These are phyloP conservation scores for Asclepias syriaca DNA, from an alignment of 257 asterid genomes.

Conservation along the genomic window DNA sequence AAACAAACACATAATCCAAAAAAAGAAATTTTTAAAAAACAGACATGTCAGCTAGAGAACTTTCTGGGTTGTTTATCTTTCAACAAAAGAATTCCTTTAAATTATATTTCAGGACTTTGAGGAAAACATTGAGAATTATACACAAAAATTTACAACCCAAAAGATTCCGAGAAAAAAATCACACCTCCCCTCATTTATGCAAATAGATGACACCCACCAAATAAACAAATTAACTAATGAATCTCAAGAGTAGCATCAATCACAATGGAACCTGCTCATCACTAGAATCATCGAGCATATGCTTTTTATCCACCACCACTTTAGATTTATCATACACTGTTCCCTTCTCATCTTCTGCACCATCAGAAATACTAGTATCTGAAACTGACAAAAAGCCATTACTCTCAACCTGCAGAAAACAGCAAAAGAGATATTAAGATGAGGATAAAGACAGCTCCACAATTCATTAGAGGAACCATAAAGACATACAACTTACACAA, in stretches of 20 bases:
- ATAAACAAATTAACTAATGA: neutral
- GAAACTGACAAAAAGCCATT: slow-evolving; percentile 60
- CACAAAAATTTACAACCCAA: neutral
- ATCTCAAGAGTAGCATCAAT: neutral
- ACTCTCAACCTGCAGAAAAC: slow-evolving; percentile 60
- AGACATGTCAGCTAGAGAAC: neutral
- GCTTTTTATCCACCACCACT: slow-evolving; percentile 41
- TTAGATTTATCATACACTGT: slow-evolving; percentile 37
- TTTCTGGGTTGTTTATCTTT: neutral
- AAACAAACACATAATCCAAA: neutral
- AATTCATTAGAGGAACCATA: slow-evolving; percentile 44
- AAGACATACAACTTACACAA: slow-evolving; percentile 99
- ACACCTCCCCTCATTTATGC: neutral
- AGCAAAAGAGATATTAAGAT: slow-evolving; percentile 39
- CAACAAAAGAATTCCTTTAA: neutral
- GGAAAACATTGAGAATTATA: neutral
- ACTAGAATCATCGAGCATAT: slow-evolving; percentile 45
- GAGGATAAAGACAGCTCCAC: slow-evolving; percentile 37
- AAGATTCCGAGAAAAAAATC: neutral
- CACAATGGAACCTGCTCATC: slow-evolving; percentile 60
- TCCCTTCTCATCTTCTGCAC: slow-evolving; percentile 33
- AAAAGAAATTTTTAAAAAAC: neutral
- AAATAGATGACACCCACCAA: neutral
- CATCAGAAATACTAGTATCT: slow-evolving; percentile 37
- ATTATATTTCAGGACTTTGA: neutral